Percentiles rank a stretch among this genome's conserved stretches.
These are phyloP conservation scores for Podospora tetraspora DNA, from an alignment of 495 filamentous ascomycete genomes.

Conservation along the genomic window DNA sequence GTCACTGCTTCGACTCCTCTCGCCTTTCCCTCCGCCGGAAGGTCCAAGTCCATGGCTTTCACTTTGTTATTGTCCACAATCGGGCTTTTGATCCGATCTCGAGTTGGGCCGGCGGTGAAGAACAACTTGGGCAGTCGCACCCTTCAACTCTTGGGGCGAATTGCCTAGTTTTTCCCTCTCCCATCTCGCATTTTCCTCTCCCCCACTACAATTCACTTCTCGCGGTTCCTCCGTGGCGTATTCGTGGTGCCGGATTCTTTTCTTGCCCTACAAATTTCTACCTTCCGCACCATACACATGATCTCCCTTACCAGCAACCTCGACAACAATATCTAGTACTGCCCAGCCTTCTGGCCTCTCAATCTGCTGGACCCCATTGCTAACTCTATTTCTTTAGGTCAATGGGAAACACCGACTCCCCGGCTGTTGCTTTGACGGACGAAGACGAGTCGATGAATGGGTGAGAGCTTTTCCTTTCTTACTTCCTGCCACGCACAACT, in stretches of 20 bases:
- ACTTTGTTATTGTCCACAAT: background rate
- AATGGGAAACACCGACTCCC: background rate
- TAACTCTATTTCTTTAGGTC: background rate
- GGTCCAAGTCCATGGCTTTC: background rate
- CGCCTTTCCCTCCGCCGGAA: background rate
- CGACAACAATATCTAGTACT: background rate
- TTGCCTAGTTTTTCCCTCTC: background rate
- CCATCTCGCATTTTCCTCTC: background rate
- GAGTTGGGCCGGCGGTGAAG: background rate
- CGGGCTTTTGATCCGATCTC: background rate
- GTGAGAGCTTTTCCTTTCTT: background rate
- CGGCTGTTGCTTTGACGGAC: background rate
- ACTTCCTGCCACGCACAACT: background rate
- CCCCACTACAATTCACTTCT: background rate
- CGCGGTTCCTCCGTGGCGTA: background rate
- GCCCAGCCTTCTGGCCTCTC: background rate
- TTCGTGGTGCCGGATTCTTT: background rate
- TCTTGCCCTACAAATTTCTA: background rate
- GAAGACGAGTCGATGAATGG: slow-evolving; percentile 12
- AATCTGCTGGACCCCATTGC: background rate
- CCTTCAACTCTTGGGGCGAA: background rate
- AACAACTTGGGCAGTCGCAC: background rate
- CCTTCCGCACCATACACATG: background rate
- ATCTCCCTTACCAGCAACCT: background rate
- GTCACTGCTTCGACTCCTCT: background rate